Base-by-base conservation (phyloP, 805 yeast species). In the Kluyveromyces lactis region DNA sequence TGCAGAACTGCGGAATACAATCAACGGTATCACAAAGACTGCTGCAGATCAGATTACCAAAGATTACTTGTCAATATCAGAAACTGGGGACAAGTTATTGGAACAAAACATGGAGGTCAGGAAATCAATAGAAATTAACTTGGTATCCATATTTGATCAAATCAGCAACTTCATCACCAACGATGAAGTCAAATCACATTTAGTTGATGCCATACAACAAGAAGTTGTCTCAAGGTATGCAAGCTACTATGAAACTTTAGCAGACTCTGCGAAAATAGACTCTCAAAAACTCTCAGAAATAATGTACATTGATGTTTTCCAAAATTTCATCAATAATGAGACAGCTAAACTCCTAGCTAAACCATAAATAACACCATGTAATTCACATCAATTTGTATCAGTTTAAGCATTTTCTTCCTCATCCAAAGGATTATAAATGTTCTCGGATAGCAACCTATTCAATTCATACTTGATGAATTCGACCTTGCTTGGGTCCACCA, bases 401-500 rank as follows among this genome's bases (percentile, higher is more conserved):
- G 3, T 15, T 40, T 37, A 51, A 36, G 47, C 50, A 31, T 50
- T 62, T 49, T 64, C 79, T 40, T 81, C 89, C 12, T 81, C 94
- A 18, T 83, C 90, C 45, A 80, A 59, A 2, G 95, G 92, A 51
- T 85, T 81, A 62, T 83, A 90, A 2, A 90, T 79, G 56, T 90
- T 92, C 58, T 84, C 79, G 2, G 95, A 78, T 18, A 90, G 66
- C 44, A 86, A 62, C 44, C 77, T 64, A 55, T 84, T 86, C 48
- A 90, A 70, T 58, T 90, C 95, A 38, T 63, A 67, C 50, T 87
- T 90, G 36, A 90, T 79, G 53, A 68, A 78, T 18, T 77, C 80
- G 2, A 90, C 84, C 62, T 80, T 83, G 28, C 75, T 73, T 24
- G 81, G 81, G 49, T 85, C 90, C 21, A 90, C 81, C 44, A 92